Evolutionary conservation across 2,329 filamentous ascomycete genomes (phyloP), one percentile per base, ranked within the genome.

Genomic region (Annulohypoxylon truncatum): DNA sequence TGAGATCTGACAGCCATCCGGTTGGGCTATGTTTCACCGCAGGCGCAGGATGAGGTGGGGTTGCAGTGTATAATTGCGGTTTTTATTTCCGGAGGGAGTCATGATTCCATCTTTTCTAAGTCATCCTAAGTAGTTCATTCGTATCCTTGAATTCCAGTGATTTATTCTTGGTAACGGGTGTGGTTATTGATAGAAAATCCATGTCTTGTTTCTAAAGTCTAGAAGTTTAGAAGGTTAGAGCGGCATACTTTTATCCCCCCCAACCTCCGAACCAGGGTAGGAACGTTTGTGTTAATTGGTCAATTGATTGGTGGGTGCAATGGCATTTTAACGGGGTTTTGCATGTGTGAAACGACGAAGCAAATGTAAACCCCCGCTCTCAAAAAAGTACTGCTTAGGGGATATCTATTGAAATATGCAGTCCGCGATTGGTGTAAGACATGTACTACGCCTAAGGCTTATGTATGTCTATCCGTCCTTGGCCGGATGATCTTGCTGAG

Each of bases 381-480:
- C 47, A 47, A 56, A 47, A 15, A 48, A 18, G 44, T 47, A 55
- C 24, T 48, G 56, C 12, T 53, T 63, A 60, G 52, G 60, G 64
- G 64, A 69, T 71, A 69, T 71, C 61, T 71, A 64, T 61, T 53
- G 29, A 47, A 63, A 66, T 68, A 62, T 61, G 62, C 56, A 56
- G 60, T 57, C 22, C 44, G 59, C 62, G 59, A 66, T 52, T 61
- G 56, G 31, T 53, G 33, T 53, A 48, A 58, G 61, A 54, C 40
- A 51, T 31, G 15, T 56, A 24, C 18, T 47, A 35, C 28, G 50
- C 42, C 42, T 35, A 54, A 61, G 52, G 51, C 46, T 51, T 48
- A 48, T 44, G n/a, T 48, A 48, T 15, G 18, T 55, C 18, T 46
- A 48, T 52, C 18, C 52, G 54, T 55, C 46, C 33, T 26, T 59